Percentiles rank a stretch among this genome's conserved stretches.
These are phyloP conservation scores for Phytopythium vexans DNA, from an alignment of 352 stramenopile species.

Conservation along the genomic window DNA sequence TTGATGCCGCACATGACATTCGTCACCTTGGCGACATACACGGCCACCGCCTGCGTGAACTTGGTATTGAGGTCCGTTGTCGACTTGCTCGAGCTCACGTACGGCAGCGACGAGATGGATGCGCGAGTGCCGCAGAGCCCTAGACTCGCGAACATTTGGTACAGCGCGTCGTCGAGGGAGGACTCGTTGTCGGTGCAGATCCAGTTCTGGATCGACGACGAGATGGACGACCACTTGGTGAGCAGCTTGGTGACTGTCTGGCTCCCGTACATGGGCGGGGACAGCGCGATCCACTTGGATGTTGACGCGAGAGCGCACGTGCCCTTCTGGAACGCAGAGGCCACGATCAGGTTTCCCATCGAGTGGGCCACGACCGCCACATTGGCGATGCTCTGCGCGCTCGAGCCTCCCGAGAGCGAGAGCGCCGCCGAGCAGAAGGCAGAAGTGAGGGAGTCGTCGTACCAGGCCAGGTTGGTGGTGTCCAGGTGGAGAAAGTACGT, in stretches of 20 bases:
- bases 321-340: constrained; percentile 8
- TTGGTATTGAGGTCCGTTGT: neutral
- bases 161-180: neutral
- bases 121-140: constrained; percentile 1
- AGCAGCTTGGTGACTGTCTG: neutral
- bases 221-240: neutral
- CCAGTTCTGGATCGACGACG: neutral
- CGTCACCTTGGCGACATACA: constrained; percentile 2
- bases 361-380: constrained; percentile 14
- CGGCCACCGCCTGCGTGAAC: neutral
- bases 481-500: constrained; percentile 29
- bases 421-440: constrained; percentile 18
- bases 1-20: constrained; percentile 1
- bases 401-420: neutral
- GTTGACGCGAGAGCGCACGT: constrained; percentile 9
- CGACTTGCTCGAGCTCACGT: neutral
- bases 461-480: constrained; percentile 22
- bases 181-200: constrained; percentile 1
- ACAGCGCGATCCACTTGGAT: constrained; percentile 10
- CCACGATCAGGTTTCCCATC: constrained; percentile 19
- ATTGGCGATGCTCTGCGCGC: constrained; percentile 15
- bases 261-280: constrained; percentile 7
- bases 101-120: neutral
- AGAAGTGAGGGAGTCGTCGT: constrained; percentile 9
- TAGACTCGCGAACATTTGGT: constrained; percentile 2